Percentiles rank a stretch among this genome's conserved stretches.
Evolutionary conservation across 2,329 filamentous ascomycete species (phyloP).

Genomic region (Phyllosticta citriasiana): DNA sequence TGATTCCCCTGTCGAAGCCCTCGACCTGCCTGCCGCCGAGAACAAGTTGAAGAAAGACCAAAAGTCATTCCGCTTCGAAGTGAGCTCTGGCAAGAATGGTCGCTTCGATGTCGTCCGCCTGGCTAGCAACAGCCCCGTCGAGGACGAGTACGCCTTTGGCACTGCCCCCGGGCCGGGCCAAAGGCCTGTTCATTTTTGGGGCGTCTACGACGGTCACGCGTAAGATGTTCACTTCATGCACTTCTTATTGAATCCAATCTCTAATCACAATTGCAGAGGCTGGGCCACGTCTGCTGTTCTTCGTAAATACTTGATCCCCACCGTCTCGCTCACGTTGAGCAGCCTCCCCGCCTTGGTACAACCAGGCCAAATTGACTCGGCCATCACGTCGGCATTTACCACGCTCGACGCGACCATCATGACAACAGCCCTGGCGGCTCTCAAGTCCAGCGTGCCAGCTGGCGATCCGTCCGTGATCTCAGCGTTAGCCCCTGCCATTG

Average conservation of each 20-base stretch:
- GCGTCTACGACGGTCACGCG: constrained; percentile 43
- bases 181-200: constrained; percentile 29
- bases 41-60: background rate
- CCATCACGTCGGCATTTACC: constrained; percentile 49
- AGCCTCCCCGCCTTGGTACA: constrained; percentile 24
- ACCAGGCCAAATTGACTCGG: constrained; percentile 40
- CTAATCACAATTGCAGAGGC: constrained; percentile 21
- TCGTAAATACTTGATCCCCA: constrained; percentile 33
- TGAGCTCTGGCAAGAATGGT: background rate
- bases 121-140: constrained; percentile 12
- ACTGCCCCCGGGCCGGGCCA: constrained; percentile 21
- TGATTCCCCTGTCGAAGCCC: background rate
- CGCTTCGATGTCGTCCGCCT: constrained; percentile 6
- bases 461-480: constrained; percentile 22
- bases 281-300: constrained; percentile 34
- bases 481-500: constrained; percentile 29
- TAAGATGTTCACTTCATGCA: constrained; percentile 17
- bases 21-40: background rate
- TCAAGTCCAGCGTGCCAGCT: constrained; percentile 17
- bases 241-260: background rate
- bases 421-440: constrained; percentile 24
- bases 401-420: constrained; percentile 50
- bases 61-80: background rate
- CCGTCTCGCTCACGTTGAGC: constrained; percentile 30
- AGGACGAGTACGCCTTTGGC: constrained; percentile 23